These are phyloP conservation scores for Trichophyton benhamiae DNA, from an alignment of 2,329 filamentous ascomycete genomes.

Conservation along the genomic window DNA sequence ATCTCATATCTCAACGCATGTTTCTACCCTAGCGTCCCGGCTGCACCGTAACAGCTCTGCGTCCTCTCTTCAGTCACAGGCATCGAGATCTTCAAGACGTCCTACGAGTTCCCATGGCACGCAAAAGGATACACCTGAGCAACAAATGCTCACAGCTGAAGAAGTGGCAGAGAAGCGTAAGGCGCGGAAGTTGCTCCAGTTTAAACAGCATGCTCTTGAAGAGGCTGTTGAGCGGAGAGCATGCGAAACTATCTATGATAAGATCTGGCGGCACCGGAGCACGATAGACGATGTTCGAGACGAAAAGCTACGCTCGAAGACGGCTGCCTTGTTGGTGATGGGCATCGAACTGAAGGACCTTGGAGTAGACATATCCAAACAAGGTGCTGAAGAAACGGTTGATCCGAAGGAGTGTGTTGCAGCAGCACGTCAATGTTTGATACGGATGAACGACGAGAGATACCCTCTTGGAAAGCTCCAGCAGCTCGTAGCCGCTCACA, in stretches of 20 bases:
- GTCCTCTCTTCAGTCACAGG: conserved; percentile 41
- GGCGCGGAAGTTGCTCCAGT: conserved; percentile 63
- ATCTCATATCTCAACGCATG: conserved; percentile 73
- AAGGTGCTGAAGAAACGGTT: conserved; percentile 45
- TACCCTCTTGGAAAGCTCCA: conserved; percentile 87
- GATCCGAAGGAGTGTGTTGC: conserved; percentile 63
- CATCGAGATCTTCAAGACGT: conserved; percentile 45
- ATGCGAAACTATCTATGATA: conserved; percentile 73
- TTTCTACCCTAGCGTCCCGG: conserved; percentile 62
- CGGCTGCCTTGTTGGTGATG: conserved; percentile 77
- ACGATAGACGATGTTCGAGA: conserved; percentile 92
- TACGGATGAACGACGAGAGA: conserved; percentile 71
- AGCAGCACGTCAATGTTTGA: conserved; percentile 57
- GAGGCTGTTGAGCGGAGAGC: conserved; percentile 81
- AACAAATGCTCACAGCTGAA: conserved; percentile 81
- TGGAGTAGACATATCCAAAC: conserved; percentile 58
- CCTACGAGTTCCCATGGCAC: conserved; percentile 43
- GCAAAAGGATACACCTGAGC: conserved; percentile 39
- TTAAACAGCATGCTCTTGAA: conserved; percentile 64
- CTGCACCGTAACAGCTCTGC: conserved; percentile 57
- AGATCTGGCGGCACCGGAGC: conserved; percentile 80
- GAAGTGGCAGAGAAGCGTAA: conserved; percentile 72
- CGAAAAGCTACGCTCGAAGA: conserved; percentile 87
- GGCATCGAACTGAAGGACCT: conserved; percentile 81
- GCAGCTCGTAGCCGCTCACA: conserved; percentile 76